Evolutionary conservation across 208 protist species (phyloP).

Genomic region (Leishmania aethiopica): DNA sequence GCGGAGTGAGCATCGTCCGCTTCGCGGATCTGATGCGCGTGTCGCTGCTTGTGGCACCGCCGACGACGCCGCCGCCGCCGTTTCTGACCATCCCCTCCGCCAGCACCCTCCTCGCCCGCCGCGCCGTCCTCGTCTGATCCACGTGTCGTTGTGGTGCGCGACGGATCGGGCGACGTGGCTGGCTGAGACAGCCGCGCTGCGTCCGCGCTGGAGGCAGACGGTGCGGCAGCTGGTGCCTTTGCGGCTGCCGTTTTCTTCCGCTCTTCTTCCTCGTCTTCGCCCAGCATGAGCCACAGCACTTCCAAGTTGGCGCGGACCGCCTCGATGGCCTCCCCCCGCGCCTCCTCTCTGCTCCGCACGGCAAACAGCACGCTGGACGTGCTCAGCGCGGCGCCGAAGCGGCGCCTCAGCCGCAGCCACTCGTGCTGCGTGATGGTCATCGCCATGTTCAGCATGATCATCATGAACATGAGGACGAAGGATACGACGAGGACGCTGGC

Average conservation of each 20-base stretch:
- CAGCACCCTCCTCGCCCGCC: too few species aligned
- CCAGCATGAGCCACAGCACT: constrained; percentile 40
- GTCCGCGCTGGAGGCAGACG: background rate
- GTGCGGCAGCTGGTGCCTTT: background rate
- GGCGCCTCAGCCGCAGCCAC: constrained; percentile 48
- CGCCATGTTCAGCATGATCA: constrained; percentile 65
- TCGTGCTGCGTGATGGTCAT: constrained; percentile 64
- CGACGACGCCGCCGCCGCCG: background rate
- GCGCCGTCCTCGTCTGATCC: background rate
- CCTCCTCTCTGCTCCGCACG: constrained; percentile 48
- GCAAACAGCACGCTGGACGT: constrained; percentile 44
- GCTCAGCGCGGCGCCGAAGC: constrained; percentile 48
- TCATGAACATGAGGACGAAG: constrained; percentile 56
- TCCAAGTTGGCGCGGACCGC: constrained; percentile 46
- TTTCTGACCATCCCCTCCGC: background rate
- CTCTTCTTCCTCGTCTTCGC: constrained; percentile 31
- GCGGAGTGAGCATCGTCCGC: background rate
- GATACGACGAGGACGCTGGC: constrained; percentile 45
- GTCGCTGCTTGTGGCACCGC: background rate
- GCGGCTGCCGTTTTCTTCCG: background rate
- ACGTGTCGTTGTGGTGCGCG: too few species aligned
- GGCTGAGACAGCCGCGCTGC: background rate
- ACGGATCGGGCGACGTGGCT: background rate
- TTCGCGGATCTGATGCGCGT: background rate
- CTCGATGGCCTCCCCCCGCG: constrained; percentile 49